phyloP scores from a whole-genome alignment of 306 rosid genomes.

The Cicer yamashitae region DNA sequence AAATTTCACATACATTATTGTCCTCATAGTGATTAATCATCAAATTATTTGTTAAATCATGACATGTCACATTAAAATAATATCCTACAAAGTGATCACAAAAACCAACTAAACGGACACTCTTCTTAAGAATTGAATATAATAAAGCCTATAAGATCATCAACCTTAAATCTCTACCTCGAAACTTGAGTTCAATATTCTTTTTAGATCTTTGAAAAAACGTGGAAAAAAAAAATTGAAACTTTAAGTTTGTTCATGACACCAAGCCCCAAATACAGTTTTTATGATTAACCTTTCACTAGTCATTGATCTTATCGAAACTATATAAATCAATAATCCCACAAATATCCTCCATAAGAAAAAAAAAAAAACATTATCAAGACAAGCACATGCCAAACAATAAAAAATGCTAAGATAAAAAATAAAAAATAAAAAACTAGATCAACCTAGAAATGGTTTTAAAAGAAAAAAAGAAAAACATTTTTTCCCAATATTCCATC shows the following conservation, averaged over 20 bases:
- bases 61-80: neutral
- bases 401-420: conserved; percentile 15
- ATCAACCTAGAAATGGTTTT: conserved; percentile 34
- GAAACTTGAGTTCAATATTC: neutral
- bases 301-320: neutral
- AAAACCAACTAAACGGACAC: neutral
- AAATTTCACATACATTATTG: neutral
- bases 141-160: neutral
- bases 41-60: neutral
- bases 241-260: neutral
- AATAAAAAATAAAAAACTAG: conserved; percentile 1
- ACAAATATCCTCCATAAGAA: neutral
- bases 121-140: neutral
- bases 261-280: neutral
- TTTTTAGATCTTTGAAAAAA: neutral
- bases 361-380: neutral
- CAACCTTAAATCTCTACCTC: neutral
- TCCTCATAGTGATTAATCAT: neutral
- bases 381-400: conserved; percentile 5
- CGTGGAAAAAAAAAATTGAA: neutral
- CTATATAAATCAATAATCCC: neutral
- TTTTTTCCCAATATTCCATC: neutral
- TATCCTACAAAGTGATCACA: neutral
- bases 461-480: neutral
- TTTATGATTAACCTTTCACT: neutral